Evolutionary conservation across 495 filamentous ascomycete genomes (phyloP).

Genomic region (Aspergillus asperescens): DNA sequence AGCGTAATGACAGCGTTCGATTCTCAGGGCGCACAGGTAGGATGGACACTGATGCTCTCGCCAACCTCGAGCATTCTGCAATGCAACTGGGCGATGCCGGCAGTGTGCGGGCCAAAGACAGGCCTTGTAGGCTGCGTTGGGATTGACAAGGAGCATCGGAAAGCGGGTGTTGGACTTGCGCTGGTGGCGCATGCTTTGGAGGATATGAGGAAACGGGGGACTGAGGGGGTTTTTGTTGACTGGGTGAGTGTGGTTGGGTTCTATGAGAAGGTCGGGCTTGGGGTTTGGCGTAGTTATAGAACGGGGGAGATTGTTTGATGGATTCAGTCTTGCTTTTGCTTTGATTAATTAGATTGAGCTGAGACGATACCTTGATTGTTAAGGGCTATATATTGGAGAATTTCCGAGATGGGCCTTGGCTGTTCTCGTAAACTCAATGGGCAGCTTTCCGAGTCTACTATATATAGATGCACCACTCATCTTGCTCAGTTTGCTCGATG

Average conservation of each 20-base stretch:
- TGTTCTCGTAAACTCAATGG: too few relatives aligned
- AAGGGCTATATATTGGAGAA: too few relatives aligned
- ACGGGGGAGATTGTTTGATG: constrained; percentile 31
- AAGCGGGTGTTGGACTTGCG: constrained; percentile 42
- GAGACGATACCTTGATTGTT: too few relatives aligned
- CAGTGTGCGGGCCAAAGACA: constrained; percentile 40
- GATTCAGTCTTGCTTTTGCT: too few relatives aligned
- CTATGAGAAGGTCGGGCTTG: constrained; percentile 48
- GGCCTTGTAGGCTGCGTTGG: constrained; percentile 49
- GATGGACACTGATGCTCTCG: constrained; percentile 48
- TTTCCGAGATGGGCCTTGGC: too few relatives aligned
- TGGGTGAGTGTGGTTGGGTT: constrained; percentile 47
- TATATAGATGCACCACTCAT: too few relatives aligned
- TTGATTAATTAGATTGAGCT: too few relatives aligned
- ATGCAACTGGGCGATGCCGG: constrained; percentile 42
- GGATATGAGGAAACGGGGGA: constrained; percentile 43
- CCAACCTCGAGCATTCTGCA: constrained; percentile 28
- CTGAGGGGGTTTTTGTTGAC: constrained; percentile 48
- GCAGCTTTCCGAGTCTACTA: too few relatives aligned
- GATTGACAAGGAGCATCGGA: constrained; percentile 37
- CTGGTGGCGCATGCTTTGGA: constrained; percentile 46
- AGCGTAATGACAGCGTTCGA: constrained; percentile 46
- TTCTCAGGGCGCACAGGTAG: constrained; percentile 37
- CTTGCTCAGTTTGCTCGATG: too few relatives aligned
- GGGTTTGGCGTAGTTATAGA: constrained; percentile 41